Base-by-base conservation (phyloP, 2,329 filamentous ascomycete species). In the Pseudogymnoascus sp. region DNA sequence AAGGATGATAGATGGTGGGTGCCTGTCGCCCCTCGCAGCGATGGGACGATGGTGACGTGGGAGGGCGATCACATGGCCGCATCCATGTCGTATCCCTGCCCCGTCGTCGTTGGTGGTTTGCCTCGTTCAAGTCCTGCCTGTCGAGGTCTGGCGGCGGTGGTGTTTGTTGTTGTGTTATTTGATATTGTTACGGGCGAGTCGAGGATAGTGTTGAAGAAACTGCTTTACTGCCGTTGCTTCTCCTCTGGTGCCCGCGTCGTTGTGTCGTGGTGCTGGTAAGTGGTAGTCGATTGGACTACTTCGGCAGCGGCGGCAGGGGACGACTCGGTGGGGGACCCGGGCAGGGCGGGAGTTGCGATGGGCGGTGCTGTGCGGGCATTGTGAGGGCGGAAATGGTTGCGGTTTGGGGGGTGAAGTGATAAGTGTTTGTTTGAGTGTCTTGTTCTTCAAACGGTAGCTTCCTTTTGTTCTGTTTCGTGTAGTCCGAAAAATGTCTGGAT, bases 291-390 rank as follows among this genome's bases (percentile, higher is more conserved):
- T 7, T 7, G 19, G 40, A 70, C 71, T 81, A 79, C 78, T 85
- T 87, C 73, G 85, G 85, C 66, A 87, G 82, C 75, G 84, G 82
- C 75, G 85, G 85, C 62, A 87, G 82, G 76, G 85, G 85, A 63
- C 85, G 79, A 76, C 81, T 84, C 67, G 85, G 85, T 71, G 85
- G 85, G 65, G 85, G 85, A 70, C 85, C 85, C 62, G 85, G 84
- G 82, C 84, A 87, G 69, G 85, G 85, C 77, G 85, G 85, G 68
- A 88, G 83, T 72, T 87, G 83, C 69, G 84, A 85, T 66, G 85
- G 84, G 33, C 70, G 70, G 73, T 84, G 82, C 75, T 85, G 83
- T 67, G 82, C 77, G 75, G 82, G 81, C 80, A 84, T 83, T 65
- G 74, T 77, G 75, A 65, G 62, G 63, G 46, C 21, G 46, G 23